Base-by-base conservation (phyloP, 257 asterid genomes). In the Schizonepeta tenuifolia region DNA sequence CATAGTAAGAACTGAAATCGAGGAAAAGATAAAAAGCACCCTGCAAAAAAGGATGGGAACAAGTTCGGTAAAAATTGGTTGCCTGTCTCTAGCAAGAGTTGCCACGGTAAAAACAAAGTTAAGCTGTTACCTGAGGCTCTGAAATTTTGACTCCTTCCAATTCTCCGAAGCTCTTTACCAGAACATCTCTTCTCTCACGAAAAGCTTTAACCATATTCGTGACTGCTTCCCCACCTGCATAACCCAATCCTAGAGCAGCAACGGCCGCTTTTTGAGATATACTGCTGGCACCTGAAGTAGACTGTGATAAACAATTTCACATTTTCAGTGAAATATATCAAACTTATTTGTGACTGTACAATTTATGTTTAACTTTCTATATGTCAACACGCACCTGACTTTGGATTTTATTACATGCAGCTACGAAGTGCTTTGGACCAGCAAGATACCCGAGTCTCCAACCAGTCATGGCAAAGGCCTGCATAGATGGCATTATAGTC, bases 391-490 rank as follows among this genome's bases (percentile, higher is more conserved):
- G 20, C 69, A 91, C 99, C 97, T 92, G 98, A 80, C 99, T 95
- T 78, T 95, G 99, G 84, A 95, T 85, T 87, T 92, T 95, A 70
- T 84, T 86, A 70, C 99, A 91, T 10, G 99, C 99, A 43, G 97
- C 76, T 70, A 95, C 86, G 62, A 95, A 93, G 82, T 90, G 98
- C 76, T 87, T 93, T 40, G 97, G 98, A 76, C 98, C 98, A 65
- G 98, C 98, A 80, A 93, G 46, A 82, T 93, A 93, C 40, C 98
- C 98, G 14, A 93, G 98, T 77, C 98, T 89, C 98, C 98, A 93
- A 57, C 98, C 98, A 65, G 98, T 93, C 98, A 93, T 93, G 57
- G 97, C 97, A 66, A 90, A 93, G 65, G 98, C 96, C 98, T 93
- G 56, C 9, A 62, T 31, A 17, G 14, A 72, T 24, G 43, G 41